These are phyloP conservation scores for Vaccinium vitisidaea DNA, from an alignment of 148 eudicot genomes.

Conservation along the genomic window DNA sequence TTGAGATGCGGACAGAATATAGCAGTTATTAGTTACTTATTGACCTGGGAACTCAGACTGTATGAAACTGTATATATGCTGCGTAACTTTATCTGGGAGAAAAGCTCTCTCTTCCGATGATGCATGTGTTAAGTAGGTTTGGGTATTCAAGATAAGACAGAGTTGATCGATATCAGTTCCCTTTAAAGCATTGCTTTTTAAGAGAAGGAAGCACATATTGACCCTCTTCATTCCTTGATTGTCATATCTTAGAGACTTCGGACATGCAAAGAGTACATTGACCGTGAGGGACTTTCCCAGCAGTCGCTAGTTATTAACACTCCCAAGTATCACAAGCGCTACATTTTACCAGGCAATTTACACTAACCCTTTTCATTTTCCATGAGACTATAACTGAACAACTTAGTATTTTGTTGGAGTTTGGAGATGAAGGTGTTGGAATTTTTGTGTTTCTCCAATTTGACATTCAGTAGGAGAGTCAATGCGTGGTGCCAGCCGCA, in stretches of 20 bases:
- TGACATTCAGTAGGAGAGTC: conserved; percentile 66
- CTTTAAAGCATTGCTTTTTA: neutral
- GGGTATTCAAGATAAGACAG: neutral
- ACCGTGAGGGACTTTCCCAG: conserved; percentile 72
- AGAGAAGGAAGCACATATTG: neutral
- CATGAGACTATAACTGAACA: conserved; percentile 1
- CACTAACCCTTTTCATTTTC: neutral
- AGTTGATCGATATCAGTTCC: neutral
- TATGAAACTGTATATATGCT: neutral
- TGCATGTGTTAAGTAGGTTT: neutral
- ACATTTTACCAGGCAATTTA: conserved; percentile 76
- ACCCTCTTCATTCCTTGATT: conserved; percentile 12
- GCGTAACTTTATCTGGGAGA: neutral
- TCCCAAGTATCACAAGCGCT: conserved; percentile 84
- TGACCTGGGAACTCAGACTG: neutral
- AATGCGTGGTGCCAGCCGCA: conserved; percentile 36
- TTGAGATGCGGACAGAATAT: neutral
- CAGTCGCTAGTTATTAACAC: conserved; percentile 72
- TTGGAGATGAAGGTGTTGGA: conserved; percentile 3
- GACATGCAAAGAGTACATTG: conserved; percentile 73
- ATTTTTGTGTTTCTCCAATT: conserved; percentile 7
- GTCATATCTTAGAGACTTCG: conserved; percentile 57
- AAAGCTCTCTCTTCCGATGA: neutral
- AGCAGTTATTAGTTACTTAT: neutral
- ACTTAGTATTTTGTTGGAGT: neutral